Evolutionary conservation across 2,329 filamentous ascomycete species (phyloP).

Genomic region (Penicillium sp.): DNA sequence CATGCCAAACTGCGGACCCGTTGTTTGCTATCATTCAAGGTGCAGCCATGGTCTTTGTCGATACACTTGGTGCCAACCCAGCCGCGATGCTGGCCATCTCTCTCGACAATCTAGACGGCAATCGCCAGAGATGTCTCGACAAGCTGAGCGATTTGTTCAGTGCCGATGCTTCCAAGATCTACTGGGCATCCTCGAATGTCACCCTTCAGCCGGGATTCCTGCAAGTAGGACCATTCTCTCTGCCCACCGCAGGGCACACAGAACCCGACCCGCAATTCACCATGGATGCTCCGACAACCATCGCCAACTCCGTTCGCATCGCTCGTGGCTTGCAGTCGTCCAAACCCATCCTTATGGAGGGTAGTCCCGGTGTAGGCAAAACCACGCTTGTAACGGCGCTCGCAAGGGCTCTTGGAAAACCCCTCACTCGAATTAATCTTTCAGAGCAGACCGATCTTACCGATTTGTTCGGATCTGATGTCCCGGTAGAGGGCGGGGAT

Average conservation of each 20-base stretch:
- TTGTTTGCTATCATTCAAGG: slow-evolving; percentile 67
- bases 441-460: slow-evolving; percentile 98
- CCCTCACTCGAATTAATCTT: slow-evolving; percentile 88
- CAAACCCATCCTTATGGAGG: slow-evolving; percentile 91
- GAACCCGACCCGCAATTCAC: slow-evolving; percentile 61
- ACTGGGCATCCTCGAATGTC: slow-evolving; percentile 60
- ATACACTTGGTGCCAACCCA: slow-evolving; percentile 91
- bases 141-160: slow-evolving; percentile 65
- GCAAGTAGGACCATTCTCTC: slow-evolving; percentile 68
- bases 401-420: slow-evolving; percentile 71
- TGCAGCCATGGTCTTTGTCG: slow-evolving; percentile 91
- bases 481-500: slow-evolving; percentile 86
- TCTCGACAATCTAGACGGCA: slow-evolving; percentile 62
- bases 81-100: slow-evolving; percentile 76
- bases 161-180: slow-evolving; percentile 60
- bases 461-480: slow-evolving; percentile 94
- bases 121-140: slow-evolving; percentile 67
- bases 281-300: slow-evolving; percentile 84
- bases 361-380: slow-evolving; percentile 96
- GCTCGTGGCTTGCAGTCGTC: slow-evolving; percentile 80
- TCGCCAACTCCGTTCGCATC: slow-evolving; percentile 83
- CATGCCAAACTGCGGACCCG: slow-evolving; percentile 48
- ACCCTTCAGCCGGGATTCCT: slow-evolving; percentile 52
- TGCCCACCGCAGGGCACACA: slow-evolving; percentile 52
- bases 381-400: slow-evolving; percentile 87